phyloP scores from a whole-genome alignment of 2,329 filamentous ascomycete species.

The Niveomyces coronatus region DNA sequence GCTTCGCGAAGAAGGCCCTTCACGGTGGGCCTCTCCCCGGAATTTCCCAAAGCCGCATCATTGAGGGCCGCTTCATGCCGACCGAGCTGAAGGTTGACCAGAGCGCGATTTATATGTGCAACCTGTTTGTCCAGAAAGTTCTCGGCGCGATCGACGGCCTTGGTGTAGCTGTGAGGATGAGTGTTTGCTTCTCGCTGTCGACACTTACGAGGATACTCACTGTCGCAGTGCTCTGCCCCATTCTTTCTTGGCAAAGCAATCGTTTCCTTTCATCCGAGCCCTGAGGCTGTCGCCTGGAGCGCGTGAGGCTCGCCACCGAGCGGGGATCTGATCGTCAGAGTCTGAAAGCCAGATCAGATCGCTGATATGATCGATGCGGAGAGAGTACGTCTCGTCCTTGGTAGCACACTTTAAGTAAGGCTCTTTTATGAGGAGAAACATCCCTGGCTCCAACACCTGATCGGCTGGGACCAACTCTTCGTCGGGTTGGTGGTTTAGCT shows the following conservation, averaged over 20 bases:
- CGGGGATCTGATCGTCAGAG: background rate
- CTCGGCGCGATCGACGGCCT: background rate
- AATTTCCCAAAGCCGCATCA: background rate
- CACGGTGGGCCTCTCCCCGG: background rate
- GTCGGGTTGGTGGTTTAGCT: background rate
- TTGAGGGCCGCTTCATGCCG: background rate
- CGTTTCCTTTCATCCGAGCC: background rate
- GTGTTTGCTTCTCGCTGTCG: too few species aligned
- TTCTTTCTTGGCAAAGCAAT: background rate
- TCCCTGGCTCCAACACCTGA: background rate
- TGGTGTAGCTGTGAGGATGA: background rate
- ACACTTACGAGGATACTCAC: too few species aligned
- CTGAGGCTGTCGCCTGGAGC: background rate
- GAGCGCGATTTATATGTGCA: background rate
- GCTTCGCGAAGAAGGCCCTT: background rate
- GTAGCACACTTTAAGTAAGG: background rate
- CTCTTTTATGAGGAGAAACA: background rate
- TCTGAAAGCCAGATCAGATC: background rate
- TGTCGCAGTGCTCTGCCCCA: background rate
- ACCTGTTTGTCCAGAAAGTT: background rate
- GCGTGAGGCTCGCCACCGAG: background rate
- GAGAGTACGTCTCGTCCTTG: background rate
- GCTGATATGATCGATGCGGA: background rate
- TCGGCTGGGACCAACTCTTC: background rate
- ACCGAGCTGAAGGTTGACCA: slow-evolving; percentile 1